Evolutionary conservation across 2,329 filamentous ascomycete genomes (phyloP), one percentile per base, ranked within the genome.

Genomic region (Orbilia brochopaga): DNA sequence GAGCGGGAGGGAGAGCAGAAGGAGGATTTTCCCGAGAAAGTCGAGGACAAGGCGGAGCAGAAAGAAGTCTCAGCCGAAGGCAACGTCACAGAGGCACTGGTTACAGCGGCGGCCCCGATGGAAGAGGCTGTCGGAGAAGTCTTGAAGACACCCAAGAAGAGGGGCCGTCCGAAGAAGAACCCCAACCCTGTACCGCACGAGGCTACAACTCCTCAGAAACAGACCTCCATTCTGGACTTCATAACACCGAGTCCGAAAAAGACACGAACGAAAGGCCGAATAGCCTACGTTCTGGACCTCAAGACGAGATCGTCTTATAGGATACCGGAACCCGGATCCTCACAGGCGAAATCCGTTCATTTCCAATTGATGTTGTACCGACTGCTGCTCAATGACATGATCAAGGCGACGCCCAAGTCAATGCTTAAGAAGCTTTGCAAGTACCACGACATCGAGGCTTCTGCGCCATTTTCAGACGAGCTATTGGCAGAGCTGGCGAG

Each of bases 301-400:
- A 99, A 99, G 79, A 97, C 93, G 0, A 85, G 92, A 17, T 84
- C 83, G 0, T 86, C 84, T 2, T 82, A 80, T n/a, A 84, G 83
- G 1, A 78, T 90, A 1, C 92, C 1, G 83, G 85, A 0, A 85
- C 86, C 21, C 5, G 61, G 62, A 37, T 62, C 62, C 81, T 76
- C 86, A 0, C 85, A 87, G 0, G 83, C 91, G 50, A 85, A 89
- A 10, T 90, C 91, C 0, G 90, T 92, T 0, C 86, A 88, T 75
- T 88, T 97, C 70, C 94, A 99, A 78, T 83, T 97, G 0, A 92
- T 95, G 79, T 82, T 97, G 0, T 99, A 97, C 78, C 92, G 93
- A 75, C 87, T 88, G 24, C 87, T 97, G 59, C 83, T 99, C n/a
- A 86, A 87, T 8, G 84, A 87, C 1, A 86, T 97, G 76, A 90